phyloP scores from a whole-genome alignment of 2,329 filamentous ascomycete genomes.

The Samsoniella hepiali region DNA sequence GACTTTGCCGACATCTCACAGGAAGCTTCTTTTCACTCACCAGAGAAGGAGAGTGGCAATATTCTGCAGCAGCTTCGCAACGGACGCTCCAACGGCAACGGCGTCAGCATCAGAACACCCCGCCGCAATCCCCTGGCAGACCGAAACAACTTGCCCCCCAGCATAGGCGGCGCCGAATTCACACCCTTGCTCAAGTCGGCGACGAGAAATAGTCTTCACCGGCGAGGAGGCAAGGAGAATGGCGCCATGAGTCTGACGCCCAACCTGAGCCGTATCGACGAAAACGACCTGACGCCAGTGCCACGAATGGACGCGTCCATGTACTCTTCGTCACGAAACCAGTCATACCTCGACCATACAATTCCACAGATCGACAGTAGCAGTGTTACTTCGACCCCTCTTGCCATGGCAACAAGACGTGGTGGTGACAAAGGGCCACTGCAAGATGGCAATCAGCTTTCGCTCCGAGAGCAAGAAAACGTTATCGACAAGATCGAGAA shows the following conservation, averaged over 20 bases:
- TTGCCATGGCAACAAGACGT: conserved; percentile 64
- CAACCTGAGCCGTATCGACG: conserved; percentile 61
- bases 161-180: conserved; percentile 73
- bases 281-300: conserved; percentile 71
- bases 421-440: conserved; percentile 63
- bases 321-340: conserved; percentile 62
- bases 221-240: conserved; percentile 62
- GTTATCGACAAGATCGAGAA: conserved; percentile 96
- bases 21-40: conserved; percentile 82
- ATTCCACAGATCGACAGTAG: conserved; percentile 73
- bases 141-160: conserved; percentile 66
- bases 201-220: conserved; percentile 68
- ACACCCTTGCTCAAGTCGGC: conserved; percentile 86
- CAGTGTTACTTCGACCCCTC: conserved; percentile 78
- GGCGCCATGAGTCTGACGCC: conserved; percentile 64
- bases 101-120: conserved; percentile 67
- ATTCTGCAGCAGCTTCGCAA: conserved; percentile 73
- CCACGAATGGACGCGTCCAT: conserved; percentile 71
- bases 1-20: conserved; percentile 78
- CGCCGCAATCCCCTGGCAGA: conserved; percentile 69
- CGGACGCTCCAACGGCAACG: conserved; percentile 53
- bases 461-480: conserved; percentile 89
- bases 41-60: conserved; percentile 61
- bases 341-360: conserved; percentile 65
- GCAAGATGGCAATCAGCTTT: conserved; percentile 85